Evolutionary conservation across 192 early-diverging fungal species (phyloP).

Genomic region (Mortierella claussenii): DNA sequence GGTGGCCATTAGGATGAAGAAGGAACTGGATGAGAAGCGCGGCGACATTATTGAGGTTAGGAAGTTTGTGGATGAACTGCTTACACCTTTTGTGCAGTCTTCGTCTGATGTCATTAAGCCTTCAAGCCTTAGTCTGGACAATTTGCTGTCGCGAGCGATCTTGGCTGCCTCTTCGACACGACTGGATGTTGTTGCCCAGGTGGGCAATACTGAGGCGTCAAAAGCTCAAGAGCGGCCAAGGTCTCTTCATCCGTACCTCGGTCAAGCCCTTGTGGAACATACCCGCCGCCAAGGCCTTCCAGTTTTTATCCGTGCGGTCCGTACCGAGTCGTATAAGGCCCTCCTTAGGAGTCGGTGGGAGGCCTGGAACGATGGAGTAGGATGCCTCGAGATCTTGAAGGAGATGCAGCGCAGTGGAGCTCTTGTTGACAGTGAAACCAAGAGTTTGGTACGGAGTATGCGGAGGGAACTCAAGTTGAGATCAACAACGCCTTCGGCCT

Average conservation of each 20-base stretch:
- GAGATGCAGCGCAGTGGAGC: constrained; percentile 49
- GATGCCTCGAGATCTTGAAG: constrained; percentile 44
- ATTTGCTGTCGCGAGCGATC: constrained; percentile 33
- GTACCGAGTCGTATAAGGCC: constrained; percentile 43
- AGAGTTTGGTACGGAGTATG: constrained; percentile 17
- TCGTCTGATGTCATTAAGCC: constrained; percentile 7
- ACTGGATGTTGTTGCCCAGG: background rate
- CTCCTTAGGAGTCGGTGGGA: constrained; percentile 43
- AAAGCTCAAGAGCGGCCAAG: background rate
- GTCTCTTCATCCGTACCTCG: constrained; percentile 38
- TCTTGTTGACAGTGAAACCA: constrained; percentile 29
- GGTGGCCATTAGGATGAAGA: constrained; percentile 46
- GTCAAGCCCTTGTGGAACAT: constrained; percentile 39
- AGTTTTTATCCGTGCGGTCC: constrained; percentile 35
- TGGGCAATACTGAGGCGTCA: background rate
- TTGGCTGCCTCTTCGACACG: constrained; percentile 9
- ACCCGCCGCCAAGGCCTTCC: constrained; percentile 35
- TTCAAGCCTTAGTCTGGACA: constrained; percentile 37
- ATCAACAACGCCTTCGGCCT: background rate
- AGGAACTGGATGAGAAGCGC: constrained; percentile 31
- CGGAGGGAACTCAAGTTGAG: constrained; percentile 9
- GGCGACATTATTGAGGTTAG: constrained; percentile 26
- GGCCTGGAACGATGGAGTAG: constrained; percentile 29
- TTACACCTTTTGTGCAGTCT: constrained; percentile 17
- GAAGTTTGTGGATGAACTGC: constrained; percentile 45